These are phyloP conservation scores for Glebionis coronaria DNA, from an alignment of 129 eudicot genomes.

Conservation along the genomic window DNA sequence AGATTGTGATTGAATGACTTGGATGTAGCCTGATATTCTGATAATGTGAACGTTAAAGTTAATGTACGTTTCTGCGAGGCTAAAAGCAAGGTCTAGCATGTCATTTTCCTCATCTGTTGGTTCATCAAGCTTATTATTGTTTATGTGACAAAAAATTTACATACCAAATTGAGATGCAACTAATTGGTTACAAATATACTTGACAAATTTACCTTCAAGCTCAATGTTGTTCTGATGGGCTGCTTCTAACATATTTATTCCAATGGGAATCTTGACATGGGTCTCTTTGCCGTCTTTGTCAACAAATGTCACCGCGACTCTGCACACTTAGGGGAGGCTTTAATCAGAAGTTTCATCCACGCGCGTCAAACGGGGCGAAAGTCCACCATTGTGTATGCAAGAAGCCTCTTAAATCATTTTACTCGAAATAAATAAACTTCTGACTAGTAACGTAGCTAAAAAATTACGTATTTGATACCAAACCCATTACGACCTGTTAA, in stretches of 20 bases:
- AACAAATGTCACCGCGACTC: constrained; percentile 76
- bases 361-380: no score
- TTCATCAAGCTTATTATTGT: constrained; percentile 72
- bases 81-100: constrained; percentile 95
- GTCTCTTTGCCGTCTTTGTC: constrained; percentile 71
- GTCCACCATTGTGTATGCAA: no score
- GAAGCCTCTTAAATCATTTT: no score
- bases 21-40: not conserved
- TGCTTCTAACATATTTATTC: constrained; percentile 49
- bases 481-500: no score
- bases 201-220: constrained; percentile 34
- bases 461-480: no score
- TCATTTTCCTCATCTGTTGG: constrained; percentile 97
- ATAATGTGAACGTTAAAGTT: not conserved
- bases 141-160: constrained; percentile 43
- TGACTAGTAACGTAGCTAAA: no score
- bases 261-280: constrained; percentile 43
- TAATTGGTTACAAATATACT: not conserved
- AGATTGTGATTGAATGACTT: constrained; percentile 3
- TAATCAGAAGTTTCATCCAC: no score
- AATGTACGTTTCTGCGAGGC: constrained; percentile 74
- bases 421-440: no score
- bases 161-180: not conserved
- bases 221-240: constrained; percentile 36
- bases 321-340: no score